Evolutionary conservation across 257 asterid genomes (phyloP), one percentile per base, ranked within the genome.

Genomic region (Ocimum tenuiflorum): DNA sequence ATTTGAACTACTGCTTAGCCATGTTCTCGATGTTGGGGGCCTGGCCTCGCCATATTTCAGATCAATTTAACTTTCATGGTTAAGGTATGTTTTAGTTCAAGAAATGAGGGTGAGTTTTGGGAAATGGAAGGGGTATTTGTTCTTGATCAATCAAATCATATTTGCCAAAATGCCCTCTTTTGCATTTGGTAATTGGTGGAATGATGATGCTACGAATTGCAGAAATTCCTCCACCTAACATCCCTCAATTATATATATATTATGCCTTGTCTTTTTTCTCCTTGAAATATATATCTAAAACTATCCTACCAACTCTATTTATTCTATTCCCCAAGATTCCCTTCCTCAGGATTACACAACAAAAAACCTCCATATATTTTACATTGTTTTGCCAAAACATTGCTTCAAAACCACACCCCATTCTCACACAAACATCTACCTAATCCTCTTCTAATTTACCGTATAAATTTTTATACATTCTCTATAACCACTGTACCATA

Each of bases 221-320:
- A 70, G 38, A 69, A 79, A 57, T 68, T 75, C 73, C 50, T 51
- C 65, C 74, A 68, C 79, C 85, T 65, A 75, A 72, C 75, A 60
- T 64, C 17, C 48, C 76, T 78, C 79, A 72, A 78, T 78, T 65
- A 74, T 77, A 58, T 48, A 10, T 22, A 15, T 19, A 29, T 20
- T 20, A 7, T 64, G 48, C 50, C 75, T 78, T 78, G 81, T 78
- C 79, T 22, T 65, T 53, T 72, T 70, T 67, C 71, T 64, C 70
- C 60, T 23, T 49, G 24, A 62, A 49, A 54, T 6, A 41, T 46
- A 36, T 74, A 31, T 4, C 69, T 31, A 42, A 73, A 67, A 42
- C 46, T 38, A 59, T 71, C 65, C 75, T 46, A 72, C 79, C 80
- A 71, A 60, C 78, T 74, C 58, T 70, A 63, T 63, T 63, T 73